Evolutionary conservation across 768 basidiomycete genomes (phyloP), one percentile per base, ranked within the genome.

Genomic region (Myochromella boudieri): DNA sequence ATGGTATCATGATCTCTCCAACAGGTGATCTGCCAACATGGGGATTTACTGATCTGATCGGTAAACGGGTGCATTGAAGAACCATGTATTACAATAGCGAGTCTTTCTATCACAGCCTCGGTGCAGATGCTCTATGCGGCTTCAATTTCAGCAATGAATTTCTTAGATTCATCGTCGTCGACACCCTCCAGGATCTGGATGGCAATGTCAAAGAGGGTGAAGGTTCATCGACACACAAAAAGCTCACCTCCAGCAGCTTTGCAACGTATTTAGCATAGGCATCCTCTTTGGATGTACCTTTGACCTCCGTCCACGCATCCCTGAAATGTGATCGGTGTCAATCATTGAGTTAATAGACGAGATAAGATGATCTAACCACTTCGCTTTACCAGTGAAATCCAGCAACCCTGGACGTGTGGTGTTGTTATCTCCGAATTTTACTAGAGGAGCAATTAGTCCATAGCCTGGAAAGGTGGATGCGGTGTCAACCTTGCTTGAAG

Each of bases 381-480:
- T 98, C 54, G 83, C 85, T 69, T 89, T 94, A 54, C 86, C 95
- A 17, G 71, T 68, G 60, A 97, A 95, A 64, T 95, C 91, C 29
- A 97, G 62, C 70, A 93, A 48, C 34, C 91, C 90, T 34, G 89
- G 88, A 20, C 78, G 70, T 20, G 65, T 0, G 42, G 70, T 82
- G 63, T 77, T 85, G 55, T 77, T 76, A 65, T 95, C 85, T 41
- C 94, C 93, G 28, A 81, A 60, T 6, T 75, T 91, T 36, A 80
- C 92, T 93, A 47, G 53, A 17, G 21, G 20, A 14, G 27, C 9
- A 39, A 11, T 41, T 11, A 42, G 31, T 12, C 10, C 28, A 34
- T 36, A 8, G 10, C 15, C 11, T 10, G 5, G 9, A 11, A 36
- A 25, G 24, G 11, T 15, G n/a, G 9, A 22, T 11, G 24, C 3